Evolutionary conservation across 345 rosid species (phyloP), one percentile per base, ranked within the genome.

Genomic region (Euphorbia peplus): DNA sequence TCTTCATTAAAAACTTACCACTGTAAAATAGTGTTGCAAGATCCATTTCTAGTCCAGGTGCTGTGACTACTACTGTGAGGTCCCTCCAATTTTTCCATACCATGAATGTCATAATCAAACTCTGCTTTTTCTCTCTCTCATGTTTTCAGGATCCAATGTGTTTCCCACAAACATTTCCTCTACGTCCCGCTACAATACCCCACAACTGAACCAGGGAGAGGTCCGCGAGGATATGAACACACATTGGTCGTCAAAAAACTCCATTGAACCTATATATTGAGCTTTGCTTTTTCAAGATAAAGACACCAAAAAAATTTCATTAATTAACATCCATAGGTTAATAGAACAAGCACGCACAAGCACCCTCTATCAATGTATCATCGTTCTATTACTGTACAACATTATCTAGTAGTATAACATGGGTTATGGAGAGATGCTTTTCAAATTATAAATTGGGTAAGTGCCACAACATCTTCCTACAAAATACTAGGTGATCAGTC

Each of bases 61-160:
- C 78, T 70, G 65, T 35, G 22, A 70, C 68, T 56, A 66, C 26
- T 63, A 70, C 78, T 70, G 65, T 35, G 22, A 70, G 53, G 72
- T 70, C 69, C 71, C 46, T 69, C 67, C 55, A 65, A 62, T 3
- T 58, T 68, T 56, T 71, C 62, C 52, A 70, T 42, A 72, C 65
- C 66, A 61, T 66, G 73, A 73, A 68, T 35, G 69, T 65, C 68
- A 55, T 37, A 46, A 67, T 28, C 32, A 15, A 8, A 12, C 26
- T 10, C 44, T 57, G n/a, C 26, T 8, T 30, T n/a, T 15, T 26
- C 41, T 55, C 66, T 53, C 60, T 42, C 58, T 46, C 28, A 48
- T 29, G n/a, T 24, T 42, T 41, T 55, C 42, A n/a, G 46, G 50
- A 61, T 30, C 71, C 25, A 62, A 60, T 46, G 14, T 37, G 67